Conservation (phyloP, 1,284 basidiomycete species). For the Rhodotorula sp. region DNA sequence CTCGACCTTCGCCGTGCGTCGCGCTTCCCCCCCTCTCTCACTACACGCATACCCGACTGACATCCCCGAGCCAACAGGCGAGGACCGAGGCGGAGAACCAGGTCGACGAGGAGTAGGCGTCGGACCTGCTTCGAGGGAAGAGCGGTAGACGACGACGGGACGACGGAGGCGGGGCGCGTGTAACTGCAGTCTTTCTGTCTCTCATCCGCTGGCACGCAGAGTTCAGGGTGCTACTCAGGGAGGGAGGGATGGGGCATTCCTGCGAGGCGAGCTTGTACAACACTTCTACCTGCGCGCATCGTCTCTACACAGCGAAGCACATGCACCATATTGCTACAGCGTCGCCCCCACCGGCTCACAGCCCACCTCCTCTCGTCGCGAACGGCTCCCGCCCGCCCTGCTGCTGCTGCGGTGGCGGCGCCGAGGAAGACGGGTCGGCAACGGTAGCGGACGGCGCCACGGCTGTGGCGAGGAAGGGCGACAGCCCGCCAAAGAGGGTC, state of each 20-base stretch:
- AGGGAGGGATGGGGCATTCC: too few relatives aligned
- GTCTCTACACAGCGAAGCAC: too few relatives aligned
- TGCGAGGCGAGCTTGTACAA: too few relatives aligned
- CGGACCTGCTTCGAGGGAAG: too few relatives aligned
- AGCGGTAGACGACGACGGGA: too few relatives aligned
- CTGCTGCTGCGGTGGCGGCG: not conserved
- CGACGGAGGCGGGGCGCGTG: not conserved
- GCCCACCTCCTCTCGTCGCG: not conserved
- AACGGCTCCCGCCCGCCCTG: not conserved
- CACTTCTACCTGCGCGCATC: too few relatives aligned
- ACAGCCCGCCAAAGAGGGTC: conserved; percentile 12
- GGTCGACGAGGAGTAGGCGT: not conserved
- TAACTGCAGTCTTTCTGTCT: not conserved
- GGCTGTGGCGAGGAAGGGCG: not conserved
- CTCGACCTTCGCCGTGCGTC: conserved; percentile 34
- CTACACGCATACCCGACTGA: not conserved
- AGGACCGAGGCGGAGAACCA: not conserved
- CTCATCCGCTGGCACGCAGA: too few relatives aligned
- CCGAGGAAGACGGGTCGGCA: too few relatives aligned
- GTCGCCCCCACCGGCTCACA: not conserved
- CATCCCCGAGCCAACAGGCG: not conserved
- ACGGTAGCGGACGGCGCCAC: too few relatives aligned
- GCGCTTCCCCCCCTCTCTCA: not conserved
- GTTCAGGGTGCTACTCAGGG: too few relatives aligned
- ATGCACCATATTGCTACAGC: too few relatives aligned